Conservation (phyloP, 495 filamentous ascomycete species). For the Zalerion maritima region DNA sequence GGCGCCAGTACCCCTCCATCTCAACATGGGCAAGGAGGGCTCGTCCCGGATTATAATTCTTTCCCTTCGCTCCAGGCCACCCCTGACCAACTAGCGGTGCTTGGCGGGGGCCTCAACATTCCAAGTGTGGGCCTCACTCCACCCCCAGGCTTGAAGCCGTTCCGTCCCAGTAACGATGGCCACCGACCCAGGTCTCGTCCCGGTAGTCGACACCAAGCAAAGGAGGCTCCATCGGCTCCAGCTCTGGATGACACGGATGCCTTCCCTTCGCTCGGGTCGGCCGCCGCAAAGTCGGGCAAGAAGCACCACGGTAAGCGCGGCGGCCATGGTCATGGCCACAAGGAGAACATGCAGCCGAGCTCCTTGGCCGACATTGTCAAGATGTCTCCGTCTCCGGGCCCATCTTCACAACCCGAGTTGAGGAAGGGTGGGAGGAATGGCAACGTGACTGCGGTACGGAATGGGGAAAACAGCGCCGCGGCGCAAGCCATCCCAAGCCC, state of each 20-base stretch:
- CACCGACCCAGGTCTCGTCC: conserved; percentile 70
- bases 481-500: conserved; percentile 73
- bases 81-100: conserved; percentile 40
- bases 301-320: conserved; percentile 84
- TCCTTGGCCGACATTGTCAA: conserved; percentile 92
- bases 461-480: conserved; percentile 64
- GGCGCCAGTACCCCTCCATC: conserved; percentile 45
- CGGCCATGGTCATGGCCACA: conserved; percentile 56
- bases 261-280: conserved; percentile 83
- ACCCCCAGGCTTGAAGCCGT: conserved; percentile 45
- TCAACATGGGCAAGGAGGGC: conserved; percentile 40
- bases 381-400: conserved; percentile 69
- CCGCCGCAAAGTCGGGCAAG: conserved; percentile 62
- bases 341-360: conserved; percentile 52
- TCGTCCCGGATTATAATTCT: conserved; percentile 76
- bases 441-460: conserved; percentile 36
- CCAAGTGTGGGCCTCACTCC: conserved; percentile 37
- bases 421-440: conserved; percentile 37
- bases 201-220: conserved; percentile 68
- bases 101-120: conserved; percentile 39
- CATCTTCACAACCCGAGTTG: conserved; percentile 28
- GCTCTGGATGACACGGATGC: conserved; percentile 89
- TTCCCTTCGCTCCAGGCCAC: conserved; percentile 68
- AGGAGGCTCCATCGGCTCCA: conserved; percentile 54
- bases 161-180: conserved; percentile 38